These are phyloP conservation scores for Phytophthora parvispora DNA, from an alignment of 352 stramenopile genomes.

Conservation along the genomic window DNA sequence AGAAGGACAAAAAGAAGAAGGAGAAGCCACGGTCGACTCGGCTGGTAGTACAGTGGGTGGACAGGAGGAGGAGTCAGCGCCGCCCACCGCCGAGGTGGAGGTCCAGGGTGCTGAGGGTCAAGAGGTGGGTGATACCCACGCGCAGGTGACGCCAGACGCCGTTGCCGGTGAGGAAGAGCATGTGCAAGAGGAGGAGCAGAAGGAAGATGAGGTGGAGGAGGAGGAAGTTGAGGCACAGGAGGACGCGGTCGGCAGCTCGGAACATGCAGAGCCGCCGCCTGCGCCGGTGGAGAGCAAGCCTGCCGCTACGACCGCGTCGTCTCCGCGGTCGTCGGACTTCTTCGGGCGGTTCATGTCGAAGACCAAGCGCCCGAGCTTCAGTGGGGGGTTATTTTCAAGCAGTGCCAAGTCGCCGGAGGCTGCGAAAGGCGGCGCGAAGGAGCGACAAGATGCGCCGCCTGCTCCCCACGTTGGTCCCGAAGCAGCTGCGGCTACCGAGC, in stretches of 20 bases:
- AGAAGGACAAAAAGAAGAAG: too few relatives aligned
- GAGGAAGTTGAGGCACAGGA: background rate
- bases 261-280: background rate
- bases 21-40: too few relatives aligned
- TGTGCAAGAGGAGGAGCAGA: too few relatives aligned
- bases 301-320: slow-evolving; percentile 1
- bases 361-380: background rate
- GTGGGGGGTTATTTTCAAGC: background rate
- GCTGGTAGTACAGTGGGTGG: too few relatives aligned
- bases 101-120: too few relatives aligned
- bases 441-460: background rate
- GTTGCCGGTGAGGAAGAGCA: too few relatives aligned
- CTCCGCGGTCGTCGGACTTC: background rate
- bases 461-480: background rate
- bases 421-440: background rate
- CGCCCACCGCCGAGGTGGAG: too few relatives aligned
- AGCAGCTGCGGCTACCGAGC: background rate
- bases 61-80: too few relatives aligned
- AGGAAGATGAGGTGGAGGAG: background rate
- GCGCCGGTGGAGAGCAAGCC: background rate
- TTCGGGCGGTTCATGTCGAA: slow-evolving; percentile 5
- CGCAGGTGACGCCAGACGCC: too few relatives aligned
- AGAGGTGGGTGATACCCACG: too few relatives aligned
- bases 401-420: background rate
- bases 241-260: background rate